A percentile compares a stretch with the other conserved stretches of the same genome.
These are phyloP conservation scores for Debaryomycetaceae sp. DNA, from an alignment of 1,139 yeast species.

Conservation along the genomic window DNA sequence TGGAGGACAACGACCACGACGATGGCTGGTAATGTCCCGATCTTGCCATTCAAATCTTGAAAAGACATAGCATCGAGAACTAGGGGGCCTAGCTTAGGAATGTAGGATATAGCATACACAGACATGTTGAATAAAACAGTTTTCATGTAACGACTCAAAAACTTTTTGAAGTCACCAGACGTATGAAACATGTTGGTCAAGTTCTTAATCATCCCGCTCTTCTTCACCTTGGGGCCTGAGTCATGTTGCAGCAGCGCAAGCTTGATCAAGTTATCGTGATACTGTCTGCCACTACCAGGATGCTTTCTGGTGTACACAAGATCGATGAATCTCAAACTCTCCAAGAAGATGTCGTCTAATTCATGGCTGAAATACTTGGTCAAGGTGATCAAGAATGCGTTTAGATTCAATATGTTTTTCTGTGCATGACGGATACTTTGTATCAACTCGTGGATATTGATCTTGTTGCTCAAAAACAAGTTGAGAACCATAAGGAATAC, in stretches of 20 bases:
- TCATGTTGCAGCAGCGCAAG: constrained; percentile 5
- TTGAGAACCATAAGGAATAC: constrained; percentile 11
- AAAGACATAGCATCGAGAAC: constrained; percentile 43
- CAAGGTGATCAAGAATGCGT: constrained; percentile 39
- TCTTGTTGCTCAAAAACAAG: constrained; percentile 1
- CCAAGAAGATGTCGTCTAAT: constrained; percentile 37
- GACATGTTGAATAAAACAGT: constrained; percentile 18
- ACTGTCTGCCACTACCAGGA: constrained; percentile 18
- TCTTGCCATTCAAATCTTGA: constrained; percentile 38
- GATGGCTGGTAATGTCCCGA: constrained; percentile 46
- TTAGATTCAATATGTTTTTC: constrained; percentile 36
- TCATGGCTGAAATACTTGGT: constrained; percentile 34
- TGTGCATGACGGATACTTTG: constrained; percentile 26
- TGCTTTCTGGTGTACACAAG: constrained; percentile 28
- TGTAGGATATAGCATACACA: constrained; percentile 19
- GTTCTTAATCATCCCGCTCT: not conserved
- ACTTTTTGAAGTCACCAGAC: constrained; percentile 14
- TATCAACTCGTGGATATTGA: constrained; percentile 1
- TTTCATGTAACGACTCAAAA: constrained; percentile 16
- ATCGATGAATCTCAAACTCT: constrained; percentile 41
- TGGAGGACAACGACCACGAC: constrained; percentile 31
- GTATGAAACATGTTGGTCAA: constrained; percentile 7
- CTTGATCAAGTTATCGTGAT: constrained; percentile 12
- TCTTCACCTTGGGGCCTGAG: not conserved
- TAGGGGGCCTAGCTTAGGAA: constrained; percentile 39